Conservation (phyloP, 1,284 basidiomycete genomes). For the Papiliotrema terrestris region DNA sequence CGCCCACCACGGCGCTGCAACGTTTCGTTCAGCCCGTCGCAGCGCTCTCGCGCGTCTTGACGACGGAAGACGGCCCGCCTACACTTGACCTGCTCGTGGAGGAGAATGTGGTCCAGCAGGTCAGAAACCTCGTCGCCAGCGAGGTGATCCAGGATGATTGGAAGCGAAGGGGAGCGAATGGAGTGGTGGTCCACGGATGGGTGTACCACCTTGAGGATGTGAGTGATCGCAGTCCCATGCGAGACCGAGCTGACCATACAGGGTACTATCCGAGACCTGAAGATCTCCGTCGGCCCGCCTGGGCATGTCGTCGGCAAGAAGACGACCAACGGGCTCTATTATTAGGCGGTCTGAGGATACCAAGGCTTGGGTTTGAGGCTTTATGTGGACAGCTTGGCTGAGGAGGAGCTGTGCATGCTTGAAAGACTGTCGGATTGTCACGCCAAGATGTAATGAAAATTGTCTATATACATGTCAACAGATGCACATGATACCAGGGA, state of each 20-base stretch:
- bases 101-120: constrained; percentile 44
- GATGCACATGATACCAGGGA: too few species aligned
- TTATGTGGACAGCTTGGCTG: too few species aligned
- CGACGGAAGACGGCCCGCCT: constrained; percentile 36
- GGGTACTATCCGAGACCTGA: constrained; percentile 44
- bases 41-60: constrained; percentile 31
- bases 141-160: constrained; percentile 42
- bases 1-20: constrained; percentile 38
- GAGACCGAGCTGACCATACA: constrained; percentile 9
- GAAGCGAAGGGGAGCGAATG: constrained; percentile 36
- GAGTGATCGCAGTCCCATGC: constrained; percentile 8
- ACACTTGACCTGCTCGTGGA: constrained; percentile 41
- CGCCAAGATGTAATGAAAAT: too few species aligned
- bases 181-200: constrained; percentile 46
- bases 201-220: constrained; percentile 48
- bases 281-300: constrained; percentile 41
- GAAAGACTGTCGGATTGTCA: too few species aligned
- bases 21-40: constrained; percentile 40
- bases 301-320: constrained; percentile 24
- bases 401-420: too few species aligned
- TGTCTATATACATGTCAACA: too few species aligned
- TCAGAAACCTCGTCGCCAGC: constrained; percentile 36
- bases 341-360: neutral
- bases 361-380: too few species aligned
- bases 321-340: constrained; percentile 6